A percentile compares a stretch with the other conserved stretches of the same genome.
phyloP scores from a whole-genome alignment of 208 protist genomes.

The Trypanosoma brucei region DNA sequence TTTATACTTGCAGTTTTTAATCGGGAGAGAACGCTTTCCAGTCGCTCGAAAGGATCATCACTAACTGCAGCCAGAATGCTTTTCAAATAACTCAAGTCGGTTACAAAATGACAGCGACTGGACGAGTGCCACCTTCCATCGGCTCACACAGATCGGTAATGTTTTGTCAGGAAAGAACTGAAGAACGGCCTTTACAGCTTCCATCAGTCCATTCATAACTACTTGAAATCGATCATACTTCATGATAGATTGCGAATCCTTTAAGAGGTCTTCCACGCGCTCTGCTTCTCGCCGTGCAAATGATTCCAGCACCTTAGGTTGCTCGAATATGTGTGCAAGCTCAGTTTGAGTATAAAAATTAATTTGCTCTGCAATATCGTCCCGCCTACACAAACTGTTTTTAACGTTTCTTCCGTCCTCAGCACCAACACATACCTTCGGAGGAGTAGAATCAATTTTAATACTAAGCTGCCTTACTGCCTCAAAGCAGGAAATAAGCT shows the following conservation, averaged over 20 bases:
- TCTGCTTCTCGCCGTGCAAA: constrained; percentile 22
- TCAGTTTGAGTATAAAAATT: constrained; percentile 9
- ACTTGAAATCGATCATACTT: constrained; percentile 16
- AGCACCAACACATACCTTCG: not conserved
- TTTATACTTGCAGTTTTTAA: constrained; percentile 21
- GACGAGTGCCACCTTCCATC: constrained; percentile 34
- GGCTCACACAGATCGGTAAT: constrained; percentile 29
- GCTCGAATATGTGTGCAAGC: constrained; percentile 16
- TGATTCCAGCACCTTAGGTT: constrained; percentile 14
- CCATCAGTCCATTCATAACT: constrained; percentile 15
- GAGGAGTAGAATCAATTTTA: not conserved
- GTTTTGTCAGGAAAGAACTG: constrained; percentile 51
- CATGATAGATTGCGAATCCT: constrained; percentile 4
- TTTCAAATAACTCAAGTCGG: constrained; percentile 65
- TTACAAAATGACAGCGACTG: constrained; percentile 21
- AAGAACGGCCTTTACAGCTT: constrained; percentile 28
- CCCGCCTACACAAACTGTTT: constrained; percentile 1
- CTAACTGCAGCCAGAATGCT: constrained; percentile 75
- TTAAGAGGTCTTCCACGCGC: constrained; percentile 3
- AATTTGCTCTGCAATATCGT: constrained; percentile 16
- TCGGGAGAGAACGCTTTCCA: constrained; percentile 34
- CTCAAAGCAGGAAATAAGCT: constrained; percentile 36
- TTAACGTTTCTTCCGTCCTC: constrained; percentile 9
- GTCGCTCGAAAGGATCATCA: constrained; percentile 47
- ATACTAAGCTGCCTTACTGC: constrained; percentile 39